Conservation (phyloP, 2,329 filamentous ascomycete species). For the Arthroderma sp. region DNA sequence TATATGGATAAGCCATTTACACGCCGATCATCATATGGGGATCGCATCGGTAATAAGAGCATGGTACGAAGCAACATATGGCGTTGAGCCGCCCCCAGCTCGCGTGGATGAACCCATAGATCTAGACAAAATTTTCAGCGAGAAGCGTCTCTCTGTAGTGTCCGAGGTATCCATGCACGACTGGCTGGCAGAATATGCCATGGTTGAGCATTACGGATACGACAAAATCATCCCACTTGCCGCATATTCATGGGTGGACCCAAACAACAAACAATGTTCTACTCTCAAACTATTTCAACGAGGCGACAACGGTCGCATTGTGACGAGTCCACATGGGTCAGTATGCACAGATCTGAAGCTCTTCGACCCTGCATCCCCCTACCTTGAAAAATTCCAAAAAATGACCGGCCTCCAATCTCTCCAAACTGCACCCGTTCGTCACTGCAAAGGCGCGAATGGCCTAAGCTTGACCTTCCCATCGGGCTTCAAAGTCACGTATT, state of each 20-base stretch:
- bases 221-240: slow-evolving; percentile 40
- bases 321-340: slow-evolving; percentile 2
- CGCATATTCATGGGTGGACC: slow-evolving; percentile 23
- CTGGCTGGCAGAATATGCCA: slow-evolving; percentile 67
- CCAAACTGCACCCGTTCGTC: slow-evolving; percentile 54
- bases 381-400: slow-evolving; percentile 31
- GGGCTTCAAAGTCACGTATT: slow-evolving; percentile 80
- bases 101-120: slow-evolving; percentile 28
- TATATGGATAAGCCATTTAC: slow-evolving; percentile 89
- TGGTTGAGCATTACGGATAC: slow-evolving; percentile 65
- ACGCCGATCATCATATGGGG: slow-evolving; percentile 92
- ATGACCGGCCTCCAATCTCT: slow-evolving; percentile 53
- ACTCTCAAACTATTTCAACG: slow-evolving; percentile 7
- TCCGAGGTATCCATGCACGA: slow-evolving; percentile 58
- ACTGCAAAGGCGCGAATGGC: slow-evolving; percentile 69
- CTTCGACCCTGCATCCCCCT: slow-evolving; percentile 14
- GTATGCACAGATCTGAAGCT: slow-evolving; percentile 16
- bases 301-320: slow-evolving; percentile 1
- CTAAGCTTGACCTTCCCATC: slow-evolving; percentile 64
- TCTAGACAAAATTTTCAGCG: slow-evolving; percentile 24
- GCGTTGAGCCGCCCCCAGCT: slow-evolving; percentile 18
- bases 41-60: slow-evolving; percentile 67
- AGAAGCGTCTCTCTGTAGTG: slow-evolving; percentile 48
- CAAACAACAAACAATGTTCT: slow-evolving; percentile 9
- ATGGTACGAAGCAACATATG: slow-evolving; percentile 54